phyloP scores from a whole-genome alignment of 768 basidiomycete genomes.

The Mycena rosella region DNA sequence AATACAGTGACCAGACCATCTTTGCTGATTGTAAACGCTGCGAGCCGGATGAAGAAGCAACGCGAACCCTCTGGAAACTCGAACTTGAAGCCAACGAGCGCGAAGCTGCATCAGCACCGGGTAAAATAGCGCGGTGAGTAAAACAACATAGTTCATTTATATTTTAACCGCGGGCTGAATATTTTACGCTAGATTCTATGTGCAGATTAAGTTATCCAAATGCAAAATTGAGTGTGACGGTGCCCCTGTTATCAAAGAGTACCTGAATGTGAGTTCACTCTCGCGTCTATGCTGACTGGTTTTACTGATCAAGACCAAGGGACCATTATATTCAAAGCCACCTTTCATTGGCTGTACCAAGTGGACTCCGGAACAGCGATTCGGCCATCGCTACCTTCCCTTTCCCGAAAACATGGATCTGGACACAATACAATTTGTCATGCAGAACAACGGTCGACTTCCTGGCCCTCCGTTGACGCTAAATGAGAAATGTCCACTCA shows the following conservation, averaged over 20 bases:
- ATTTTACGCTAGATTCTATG: conserved; percentile 21
- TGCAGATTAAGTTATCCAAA: neutral
- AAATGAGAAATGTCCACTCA: conserved; percentile 15
- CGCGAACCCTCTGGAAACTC: conserved; percentile 15
- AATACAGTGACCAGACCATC: conserved; percentile 5
- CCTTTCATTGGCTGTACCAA: conserved; percentile 24
- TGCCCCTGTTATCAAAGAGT: neutral
- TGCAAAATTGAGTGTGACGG: conserved; percentile 24
- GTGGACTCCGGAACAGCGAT: neutral
- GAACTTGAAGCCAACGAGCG: conserved; percentile 21
- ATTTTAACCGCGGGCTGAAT: no score
- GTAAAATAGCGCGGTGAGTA: conserved; percentile 11
- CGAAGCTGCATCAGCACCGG: neutral
- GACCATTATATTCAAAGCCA: conserved; percentile 3
- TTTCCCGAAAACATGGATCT: conserved; percentile 11
- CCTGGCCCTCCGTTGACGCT: neutral
- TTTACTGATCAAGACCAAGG: neutral
- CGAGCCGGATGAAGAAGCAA: conserved; percentile 11
- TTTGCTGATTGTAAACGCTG: conserved; percentile 16
- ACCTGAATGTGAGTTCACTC: no score
- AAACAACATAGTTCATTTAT: neutral
- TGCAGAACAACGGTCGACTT: conserved; percentile 7
- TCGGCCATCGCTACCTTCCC: neutral
- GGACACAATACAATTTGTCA: neutral
- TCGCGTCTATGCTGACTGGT: neutral